Evolutionary conservation across 805 yeast species (phyloP).

Genomic region (Cyberlindnera saturnus): DNA sequence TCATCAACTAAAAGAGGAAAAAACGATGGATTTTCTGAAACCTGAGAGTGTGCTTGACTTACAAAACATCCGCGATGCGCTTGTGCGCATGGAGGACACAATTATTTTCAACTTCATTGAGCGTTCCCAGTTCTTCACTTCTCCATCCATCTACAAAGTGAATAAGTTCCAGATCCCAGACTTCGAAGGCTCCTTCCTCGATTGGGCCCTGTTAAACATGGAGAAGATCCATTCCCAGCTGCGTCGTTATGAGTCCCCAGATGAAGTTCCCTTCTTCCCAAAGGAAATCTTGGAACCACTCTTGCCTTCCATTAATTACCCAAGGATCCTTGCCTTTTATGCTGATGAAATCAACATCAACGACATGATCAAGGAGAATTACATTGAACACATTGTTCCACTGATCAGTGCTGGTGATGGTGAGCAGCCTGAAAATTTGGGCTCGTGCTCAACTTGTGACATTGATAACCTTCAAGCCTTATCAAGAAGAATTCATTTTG

Average conservation of each 20-base stretch:
- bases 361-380: conserved; percentile 56
- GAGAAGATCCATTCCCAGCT: conserved; percentile 75
- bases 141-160: conserved; percentile 65
- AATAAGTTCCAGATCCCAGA: conserved; percentile 55
- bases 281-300: conserved; percentile 55
- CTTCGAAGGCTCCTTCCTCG: conserved; percentile 77
- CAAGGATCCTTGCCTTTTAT: conserved; percentile 70
- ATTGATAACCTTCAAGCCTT: conserved; percentile 83
- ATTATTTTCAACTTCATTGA: conserved; percentile 90
- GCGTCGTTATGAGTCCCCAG: conserved; percentile 90
- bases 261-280: conserved; percentile 87
- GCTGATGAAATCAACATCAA: conserved; percentile 74
- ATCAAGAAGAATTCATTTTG: conserved; percentile 92
- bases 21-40: conserved; percentile 70
- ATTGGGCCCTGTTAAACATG: conserved; percentile 73
- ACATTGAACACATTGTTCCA: conserved; percentile 73
- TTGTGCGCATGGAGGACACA: conserved; percentile 94
- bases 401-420: conserved; percentile 56
- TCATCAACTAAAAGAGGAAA: not conserved
- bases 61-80: conserved; percentile 73
- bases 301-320: conserved; percentile 74
- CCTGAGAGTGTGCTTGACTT: conserved; percentile 80
- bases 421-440: conserved; percentile 80
- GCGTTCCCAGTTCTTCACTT: conserved; percentile 78
- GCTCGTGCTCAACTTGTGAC: conserved; percentile 81